These are phyloP conservation scores for Cadophora gregata DNA, from an alignment of 2,329 filamentous ascomycete species.

Conservation along the genomic window DNA sequence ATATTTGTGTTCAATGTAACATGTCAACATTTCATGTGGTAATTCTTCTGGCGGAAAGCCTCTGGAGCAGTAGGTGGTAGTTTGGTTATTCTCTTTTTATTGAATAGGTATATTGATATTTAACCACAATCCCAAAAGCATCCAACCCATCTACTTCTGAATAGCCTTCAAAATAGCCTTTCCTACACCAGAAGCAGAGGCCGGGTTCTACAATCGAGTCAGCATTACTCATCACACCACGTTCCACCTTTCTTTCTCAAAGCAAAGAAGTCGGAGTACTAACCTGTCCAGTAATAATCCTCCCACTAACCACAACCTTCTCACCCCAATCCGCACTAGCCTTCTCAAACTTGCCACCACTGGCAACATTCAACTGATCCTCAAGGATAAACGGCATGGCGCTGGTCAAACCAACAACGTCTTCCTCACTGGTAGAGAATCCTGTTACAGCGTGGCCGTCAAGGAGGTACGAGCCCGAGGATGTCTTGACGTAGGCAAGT, in stretches of 20 bases:
- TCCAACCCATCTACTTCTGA: neutral
- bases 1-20: too few relatives aligned
- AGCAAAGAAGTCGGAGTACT: neutral
- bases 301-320: constrained; percentile 48
- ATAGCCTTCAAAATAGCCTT: constrained; percentile 46
- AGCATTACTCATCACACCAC: neutral
- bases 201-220: constrained; percentile 44
- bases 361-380: constrained; percentile 55
- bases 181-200: constrained; percentile 48
- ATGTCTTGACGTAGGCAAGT: constrained; percentile 61
- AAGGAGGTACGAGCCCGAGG: constrained; percentile 59
- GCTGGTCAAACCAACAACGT: constrained; percentile 47
- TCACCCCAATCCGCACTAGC: constrained; percentile 49
- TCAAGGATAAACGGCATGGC: constrained; percentile 67
- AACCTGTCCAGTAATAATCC: constrained; percentile 51
- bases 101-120: too few relatives aligned
- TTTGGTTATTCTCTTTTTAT: too few relatives aligned
- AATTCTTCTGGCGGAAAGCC: too few relatives aligned
- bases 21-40: too few relatives aligned
- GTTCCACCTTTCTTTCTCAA: neutral
- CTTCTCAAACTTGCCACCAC: constrained; percentile 62
- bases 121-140: too few relatives aligned
- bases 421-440: constrained; percentile 60
- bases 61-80: too few relatives aligned
- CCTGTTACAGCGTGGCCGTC: constrained; percentile 63